phyloP scores from a whole-genome alignment of 2,329 filamentous ascomycete species.

The Pestalotiopsis sp. region DNA sequence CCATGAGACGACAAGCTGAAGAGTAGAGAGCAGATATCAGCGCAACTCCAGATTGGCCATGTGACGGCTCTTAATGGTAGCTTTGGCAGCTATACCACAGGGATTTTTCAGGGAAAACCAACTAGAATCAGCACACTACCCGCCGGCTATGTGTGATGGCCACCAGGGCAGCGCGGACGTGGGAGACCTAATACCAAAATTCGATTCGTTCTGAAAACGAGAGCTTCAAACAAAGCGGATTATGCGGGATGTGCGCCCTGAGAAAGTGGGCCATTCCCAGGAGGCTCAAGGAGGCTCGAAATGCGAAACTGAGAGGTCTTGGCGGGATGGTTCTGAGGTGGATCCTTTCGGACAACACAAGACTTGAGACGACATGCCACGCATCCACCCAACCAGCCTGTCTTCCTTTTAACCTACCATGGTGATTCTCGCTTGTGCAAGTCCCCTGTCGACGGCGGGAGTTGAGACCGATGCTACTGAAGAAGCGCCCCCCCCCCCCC shows the following conservation, averaged over 20 bases:
- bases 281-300: slow-evolving; percentile 12
- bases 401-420: neutral
- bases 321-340: neutral
- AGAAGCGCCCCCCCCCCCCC: neutral
- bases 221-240: slow-evolving; percentile 14
- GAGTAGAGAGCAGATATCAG: neutral
- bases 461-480: slow-evolving; percentile 13
- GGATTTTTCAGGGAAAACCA: neutral
- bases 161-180: neutral
- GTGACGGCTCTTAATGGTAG: neutral
- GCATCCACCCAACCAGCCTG: neutral
- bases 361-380: slow-evolving; percentile 16
- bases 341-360: slow-evolving; percentile 2
- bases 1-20: neutral
- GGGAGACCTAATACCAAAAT: slow-evolving; percentile 2
- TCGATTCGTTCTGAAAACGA: slow-evolving; percentile 12
- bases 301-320: slow-evolving; percentile 12
- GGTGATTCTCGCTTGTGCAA: slow-evolving; percentile 3
- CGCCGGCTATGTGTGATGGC: slow-evolving; percentile 13
- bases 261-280: slow-evolving; percentile 1
- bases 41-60: neutral
- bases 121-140: slow-evolving; percentile 9
- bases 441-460: slow-evolving; percentile 10
- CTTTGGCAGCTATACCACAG: slow-evolving; percentile 7
- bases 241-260: slow-evolving; percentile 11